phyloP scores from a whole-genome alignment of 352 stramenopile species.

The Phytophthora melonis region DNA sequence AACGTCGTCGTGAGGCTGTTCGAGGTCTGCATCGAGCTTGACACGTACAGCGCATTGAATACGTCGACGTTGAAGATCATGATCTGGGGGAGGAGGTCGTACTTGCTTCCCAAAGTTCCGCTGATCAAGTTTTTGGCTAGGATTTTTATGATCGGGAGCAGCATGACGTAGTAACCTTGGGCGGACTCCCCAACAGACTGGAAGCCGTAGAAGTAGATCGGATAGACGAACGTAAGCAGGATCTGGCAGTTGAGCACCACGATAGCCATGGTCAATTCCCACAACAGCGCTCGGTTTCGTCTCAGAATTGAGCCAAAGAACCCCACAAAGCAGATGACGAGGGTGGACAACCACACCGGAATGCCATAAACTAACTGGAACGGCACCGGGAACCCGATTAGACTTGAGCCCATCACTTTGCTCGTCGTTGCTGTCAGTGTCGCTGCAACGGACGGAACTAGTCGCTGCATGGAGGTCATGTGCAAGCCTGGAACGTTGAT shows the following conservation, averaged over 20 bases:
- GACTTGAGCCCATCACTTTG: background rate
- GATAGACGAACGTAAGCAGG: background rate
- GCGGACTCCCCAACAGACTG: background rate
- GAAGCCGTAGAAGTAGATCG: background rate
- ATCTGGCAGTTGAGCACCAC: background rate
- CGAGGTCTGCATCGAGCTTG: background rate
- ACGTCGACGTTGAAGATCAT: background rate
- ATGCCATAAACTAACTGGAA: conserved; percentile 4
- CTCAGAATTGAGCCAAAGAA: background rate
- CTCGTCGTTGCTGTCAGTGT: background rate
- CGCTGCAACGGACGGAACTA: background rate
- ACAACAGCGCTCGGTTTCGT: background rate
- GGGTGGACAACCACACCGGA: background rate
- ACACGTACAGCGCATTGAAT: background rate
- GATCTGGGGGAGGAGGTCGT: background rate
- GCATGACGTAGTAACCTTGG: background rate
- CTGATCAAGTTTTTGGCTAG: background rate
- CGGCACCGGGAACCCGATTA: background rate
- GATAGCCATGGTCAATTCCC: background rate
- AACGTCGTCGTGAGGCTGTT: background rate
- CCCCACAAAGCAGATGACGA: background rate
- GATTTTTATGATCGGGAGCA: background rate
- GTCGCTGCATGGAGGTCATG: background rate
- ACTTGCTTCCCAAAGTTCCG: background rate
- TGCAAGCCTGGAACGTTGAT: background rate